Conservation (phyloP, 192 early-diverging fungal genomes). For the Coemansia erecta region DNA sequence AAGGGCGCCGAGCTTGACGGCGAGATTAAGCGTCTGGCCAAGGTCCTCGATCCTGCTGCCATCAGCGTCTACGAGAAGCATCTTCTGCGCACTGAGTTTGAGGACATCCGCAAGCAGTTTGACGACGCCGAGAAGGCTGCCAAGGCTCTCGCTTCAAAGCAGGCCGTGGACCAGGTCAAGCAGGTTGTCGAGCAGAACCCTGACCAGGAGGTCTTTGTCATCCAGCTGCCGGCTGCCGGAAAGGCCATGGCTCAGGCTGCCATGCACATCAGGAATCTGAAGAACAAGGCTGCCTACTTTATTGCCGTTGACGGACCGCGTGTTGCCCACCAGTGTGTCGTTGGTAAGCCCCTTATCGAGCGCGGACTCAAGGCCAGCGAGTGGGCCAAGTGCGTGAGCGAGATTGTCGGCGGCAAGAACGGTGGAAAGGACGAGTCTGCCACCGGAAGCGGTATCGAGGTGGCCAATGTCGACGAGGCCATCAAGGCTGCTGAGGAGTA, state of each 20-base stretch:
- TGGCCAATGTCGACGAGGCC: slow-evolving; percentile 69
- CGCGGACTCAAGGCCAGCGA: slow-evolving; percentile 86
- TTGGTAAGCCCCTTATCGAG: slow-evolving; percentile 69
- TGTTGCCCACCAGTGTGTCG: slow-evolving; percentile 80
- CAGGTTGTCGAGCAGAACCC: slow-evolving; percentile 66
- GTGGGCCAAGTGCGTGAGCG: slow-evolving; percentile 85
- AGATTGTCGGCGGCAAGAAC: slow-evolving; percentile 84
- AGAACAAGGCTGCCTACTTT: slow-evolving; percentile 83
- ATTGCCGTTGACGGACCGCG: slow-evolving; percentile 75
- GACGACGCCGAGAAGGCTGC: slow-evolving; percentile 86
- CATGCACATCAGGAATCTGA: slow-evolving; percentile 73
- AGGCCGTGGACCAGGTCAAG: slow-evolving; percentile 76
- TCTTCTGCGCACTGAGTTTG: slow-evolving; percentile 68
- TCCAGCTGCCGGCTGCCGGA: slow-evolving; percentile 67
- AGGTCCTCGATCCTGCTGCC: slow-evolving; percentile 74
- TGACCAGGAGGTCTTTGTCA: slow-evolving; percentile 49
- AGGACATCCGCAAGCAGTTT: slow-evolving; percentile 75
- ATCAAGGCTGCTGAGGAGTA: slow-evolving; percentile 70
- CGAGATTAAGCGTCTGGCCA: slow-evolving; percentile 73
- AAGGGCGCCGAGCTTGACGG: slow-evolving; percentile 65
- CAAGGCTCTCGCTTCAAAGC: slow-evolving; percentile 82
- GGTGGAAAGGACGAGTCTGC: slow-evolving; percentile 95
- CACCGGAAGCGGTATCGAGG: slow-evolving; percentile 79
- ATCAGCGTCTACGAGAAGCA: slow-evolving; percentile 81
- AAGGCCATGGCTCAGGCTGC: slow-evolving; percentile 85